These are phyloP conservation scores for Agapanthus africanus DNA, from an alignment of 106 monocot genomes.

Conservation along the genomic window DNA sequence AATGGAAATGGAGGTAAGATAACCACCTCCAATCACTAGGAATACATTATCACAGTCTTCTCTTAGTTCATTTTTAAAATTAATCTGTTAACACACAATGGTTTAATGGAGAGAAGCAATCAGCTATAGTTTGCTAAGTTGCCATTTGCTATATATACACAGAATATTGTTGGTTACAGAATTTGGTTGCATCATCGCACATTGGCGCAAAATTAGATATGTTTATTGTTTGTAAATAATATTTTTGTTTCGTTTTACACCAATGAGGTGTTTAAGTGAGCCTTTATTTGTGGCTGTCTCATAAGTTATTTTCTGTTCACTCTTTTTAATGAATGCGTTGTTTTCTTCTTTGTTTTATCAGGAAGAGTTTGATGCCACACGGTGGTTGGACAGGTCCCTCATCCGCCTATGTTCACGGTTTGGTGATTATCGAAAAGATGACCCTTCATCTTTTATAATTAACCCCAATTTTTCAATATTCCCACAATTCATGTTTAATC, in stretches of 20 bases:
- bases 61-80: not conserved
- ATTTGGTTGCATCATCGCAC: not conserved
- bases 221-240: not conserved
- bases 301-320: not conserved
- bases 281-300: not conserved
- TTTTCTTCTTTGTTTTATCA: conserved; percentile 17
- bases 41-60: no score
- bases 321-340: not conserved
- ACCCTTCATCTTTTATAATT: conserved; percentile 83
- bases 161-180: not conserved
- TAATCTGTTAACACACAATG: not conserved
- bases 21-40: no score
- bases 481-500: conserved; percentile 99
- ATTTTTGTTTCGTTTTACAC: not conserved
- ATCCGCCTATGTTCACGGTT: conserved; percentile 92
- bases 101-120: not conserved
- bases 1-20: conserved; percentile 94
- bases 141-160: not conserved
- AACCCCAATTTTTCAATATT: conserved; percentile 89
- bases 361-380: conserved; percentile 98
- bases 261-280: not conserved
- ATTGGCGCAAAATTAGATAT: not conserved
- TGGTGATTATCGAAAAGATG: conserved; percentile 98
- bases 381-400: conserved; percentile 91
- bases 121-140: not conserved